phyloP scores from a whole-genome alignment of 257 asterid species.

The Lavandula angustifolia region DNA sequence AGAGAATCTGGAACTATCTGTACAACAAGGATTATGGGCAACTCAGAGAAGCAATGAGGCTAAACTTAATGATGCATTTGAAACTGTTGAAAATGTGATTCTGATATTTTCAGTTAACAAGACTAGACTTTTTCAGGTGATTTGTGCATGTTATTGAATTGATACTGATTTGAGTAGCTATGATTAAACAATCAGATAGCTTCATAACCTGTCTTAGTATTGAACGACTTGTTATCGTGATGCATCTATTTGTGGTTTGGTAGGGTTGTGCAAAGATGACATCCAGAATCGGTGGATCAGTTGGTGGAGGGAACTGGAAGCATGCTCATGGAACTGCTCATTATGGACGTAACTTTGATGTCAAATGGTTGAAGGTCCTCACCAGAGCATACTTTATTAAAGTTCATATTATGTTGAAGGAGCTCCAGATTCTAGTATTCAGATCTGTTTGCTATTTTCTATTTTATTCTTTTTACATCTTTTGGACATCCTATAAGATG shows the following conservation, averaged over 20 bases:
- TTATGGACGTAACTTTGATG: slow-evolving; percentile 86
- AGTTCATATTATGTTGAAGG: slow-evolving; percentile 21
- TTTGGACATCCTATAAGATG: slow-evolving; percentile 12
- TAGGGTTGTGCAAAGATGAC: slow-evolving; percentile 95
- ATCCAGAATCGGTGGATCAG: slow-evolving; percentile 78
- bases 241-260: slow-evolving; percentile 33
- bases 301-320: slow-evolving; percentile 96
- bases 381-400: slow-evolving; percentile 20
- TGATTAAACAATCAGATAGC: slow-evolving; percentile 27
- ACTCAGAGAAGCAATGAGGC: slow-evolving; percentile 98
- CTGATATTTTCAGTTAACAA: slow-evolving; percentile 90
- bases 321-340: slow-evolving; percentile 96
- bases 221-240: slow-evolving; percentile 8
- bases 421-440: slow-evolving; percentile 21
- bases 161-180: slow-evolving; percentile 13
- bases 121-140: slow-evolving; percentile 95
- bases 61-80: slow-evolving; percentile 96
- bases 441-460: slow-evolving; percentile 26
- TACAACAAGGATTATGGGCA: slow-evolving; percentile 99
- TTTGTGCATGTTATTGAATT: slow-evolving; percentile 28
- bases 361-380: slow-evolving; percentile 91
- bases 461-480: slow-evolving; percentile 14
- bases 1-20: slow-evolving; percentile 97
- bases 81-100: slow-evolving; percentile 88
- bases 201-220: slow-evolving; percentile 9